These are phyloP conservation scores for Fusarium denticulatum DNA, from an alignment of 2,329 filamentous ascomycete species.

Conservation along the genomic window DNA sequence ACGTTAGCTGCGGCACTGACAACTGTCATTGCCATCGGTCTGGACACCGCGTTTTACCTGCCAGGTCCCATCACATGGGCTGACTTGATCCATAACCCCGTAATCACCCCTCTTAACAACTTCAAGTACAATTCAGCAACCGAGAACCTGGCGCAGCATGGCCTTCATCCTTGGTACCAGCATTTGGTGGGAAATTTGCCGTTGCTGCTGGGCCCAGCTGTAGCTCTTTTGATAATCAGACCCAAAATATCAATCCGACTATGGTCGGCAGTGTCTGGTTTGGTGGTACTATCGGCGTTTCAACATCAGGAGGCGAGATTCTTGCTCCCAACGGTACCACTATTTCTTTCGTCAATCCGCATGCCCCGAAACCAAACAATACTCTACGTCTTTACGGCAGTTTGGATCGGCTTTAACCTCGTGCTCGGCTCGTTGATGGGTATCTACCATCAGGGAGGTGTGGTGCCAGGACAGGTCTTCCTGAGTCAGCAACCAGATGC, in stretches of 20 bases:
- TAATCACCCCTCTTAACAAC: constrained; percentile 83
- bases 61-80: constrained; percentile 70
- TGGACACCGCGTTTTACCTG: constrained; percentile 88
- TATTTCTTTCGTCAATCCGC: constrained; percentile 78
- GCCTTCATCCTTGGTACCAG: constrained; percentile 82
- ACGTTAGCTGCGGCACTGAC: constrained; percentile 73
- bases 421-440: constrained; percentile 78
- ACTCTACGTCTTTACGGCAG: constrained; percentile 64
- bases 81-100: constrained; percentile 70
- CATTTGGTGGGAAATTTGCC: constrained; percentile 76
- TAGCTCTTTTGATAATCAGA: constrained; percentile 66
- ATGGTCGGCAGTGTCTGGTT: constrained; percentile 78
- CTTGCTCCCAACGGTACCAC: constrained; percentile 76
- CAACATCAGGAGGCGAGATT: constrained; percentile 86
- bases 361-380: constrained; percentile 66
- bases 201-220: constrained; percentile 76
- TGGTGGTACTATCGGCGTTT: constrained; percentile 76
- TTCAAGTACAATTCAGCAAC: constrained; percentile 77
- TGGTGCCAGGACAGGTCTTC: constrained; percentile 79
- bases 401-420: constrained; percentile 77
- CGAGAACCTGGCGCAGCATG: constrained; percentile 78
- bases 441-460: constrained; percentile 82
- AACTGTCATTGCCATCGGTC: constrained; percentile 75
- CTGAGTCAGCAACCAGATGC: constrained; percentile 76
- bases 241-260: constrained; percentile 70